Evolutionary conservation across 441 rosid genomes (phyloP).

Genomic region (Mallotus repandus): DNA sequence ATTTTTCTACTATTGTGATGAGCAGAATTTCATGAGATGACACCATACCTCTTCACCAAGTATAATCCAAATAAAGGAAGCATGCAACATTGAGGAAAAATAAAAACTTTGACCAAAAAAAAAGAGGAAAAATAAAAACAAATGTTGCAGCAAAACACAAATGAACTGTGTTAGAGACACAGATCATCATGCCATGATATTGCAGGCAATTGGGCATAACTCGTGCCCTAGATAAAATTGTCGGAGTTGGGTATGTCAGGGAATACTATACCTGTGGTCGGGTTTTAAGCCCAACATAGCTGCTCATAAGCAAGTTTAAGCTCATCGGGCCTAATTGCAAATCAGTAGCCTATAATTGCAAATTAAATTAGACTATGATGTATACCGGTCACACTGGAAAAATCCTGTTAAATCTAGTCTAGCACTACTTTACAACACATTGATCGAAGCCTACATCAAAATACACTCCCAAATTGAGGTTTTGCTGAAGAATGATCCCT

Average conservation of each 20-base stretch:
- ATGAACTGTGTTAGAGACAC: not conserved
- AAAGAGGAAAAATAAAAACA: not conserved
- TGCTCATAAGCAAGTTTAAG: not conserved
- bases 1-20: not conserved
- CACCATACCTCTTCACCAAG: not conserved
- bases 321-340: slow-evolving; percentile 2
- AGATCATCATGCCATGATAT: not conserved
- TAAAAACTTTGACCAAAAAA: too few species aligned
- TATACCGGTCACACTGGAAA: not conserved
- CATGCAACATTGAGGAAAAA: not conserved
- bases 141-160: not conserved
- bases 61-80: not conserved
- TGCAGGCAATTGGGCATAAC: not conserved
- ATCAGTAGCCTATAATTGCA: not conserved
- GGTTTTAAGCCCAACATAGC: too few species aligned
- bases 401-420: slow-evolving; percentile 1
- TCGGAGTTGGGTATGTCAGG: too few species aligned
- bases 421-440: slow-evolving; percentile 2
- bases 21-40: too few species aligned
- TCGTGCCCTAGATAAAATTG: too few species aligned
- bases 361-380: not conserved
- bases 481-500: slow-evolving; percentile 50
- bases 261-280: too few species aligned
- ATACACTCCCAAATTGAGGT: slow-evolving; percentile 20
- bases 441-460: slow-evolving; percentile 18